Evolutionary conservation across 2,329 filamentous ascomycete species (phyloP).

Genomic region (Aspergillus proliferans): DNA sequence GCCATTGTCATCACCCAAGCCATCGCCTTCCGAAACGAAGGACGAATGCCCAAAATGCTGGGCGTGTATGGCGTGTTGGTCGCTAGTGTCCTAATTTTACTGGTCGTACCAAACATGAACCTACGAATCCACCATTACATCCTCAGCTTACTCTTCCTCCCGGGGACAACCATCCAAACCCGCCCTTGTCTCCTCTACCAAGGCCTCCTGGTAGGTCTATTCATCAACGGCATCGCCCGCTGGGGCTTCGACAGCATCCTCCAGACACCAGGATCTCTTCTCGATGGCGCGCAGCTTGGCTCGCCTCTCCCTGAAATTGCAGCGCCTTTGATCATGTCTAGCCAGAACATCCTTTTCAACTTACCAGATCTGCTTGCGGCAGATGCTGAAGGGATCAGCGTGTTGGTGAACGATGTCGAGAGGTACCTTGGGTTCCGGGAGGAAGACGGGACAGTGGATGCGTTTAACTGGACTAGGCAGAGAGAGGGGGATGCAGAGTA

Average conservation of each 20-base stretch:
- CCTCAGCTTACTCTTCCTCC: slow-evolving; percentile 52
- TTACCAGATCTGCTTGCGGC: slow-evolving; percentile 27
- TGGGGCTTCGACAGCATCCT: slow-evolving; percentile 59
- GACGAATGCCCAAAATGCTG: slow-evolving; percentile 43
- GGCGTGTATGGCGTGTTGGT: slow-evolving; percentile 44
- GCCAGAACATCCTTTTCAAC: slow-evolving; percentile 29
- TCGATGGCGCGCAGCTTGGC: slow-evolving; percentile 30
- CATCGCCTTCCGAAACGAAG: slow-evolving; percentile 52
- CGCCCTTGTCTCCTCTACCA: slow-evolving; percentile 55
- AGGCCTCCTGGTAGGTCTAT: slow-evolving; percentile 55
- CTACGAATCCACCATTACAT: slow-evolving; percentile 62
- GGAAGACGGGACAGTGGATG: slow-evolving; percentile 22
- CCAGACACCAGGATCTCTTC: slow-evolving; percentile 49
- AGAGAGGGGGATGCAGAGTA: slow-evolving; percentile 29
- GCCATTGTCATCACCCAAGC: slow-evolving; percentile 51
- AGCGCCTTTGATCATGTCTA: slow-evolving; percentile 11
- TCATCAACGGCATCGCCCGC: slow-evolving; percentile 58
- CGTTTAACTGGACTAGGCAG: slow-evolving; percentile 32
- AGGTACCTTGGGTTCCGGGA: slow-evolving; percentile 49
- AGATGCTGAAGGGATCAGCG: slow-evolving; percentile 52
- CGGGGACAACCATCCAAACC: slow-evolving; percentile 55
- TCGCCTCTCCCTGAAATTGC: slow-evolving; percentile 27
- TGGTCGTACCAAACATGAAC: slow-evolving; percentile 52
- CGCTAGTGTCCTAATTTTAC: slow-evolving; percentile 38
- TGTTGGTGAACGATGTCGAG: slow-evolving; percentile 58